Percentiles rank a stretch among this genome's conserved stretches.
phyloP scores from a whole-genome alignment of 2,329 filamentous ascomycete genomes.

The Coniochaeta prunicola region DNA sequence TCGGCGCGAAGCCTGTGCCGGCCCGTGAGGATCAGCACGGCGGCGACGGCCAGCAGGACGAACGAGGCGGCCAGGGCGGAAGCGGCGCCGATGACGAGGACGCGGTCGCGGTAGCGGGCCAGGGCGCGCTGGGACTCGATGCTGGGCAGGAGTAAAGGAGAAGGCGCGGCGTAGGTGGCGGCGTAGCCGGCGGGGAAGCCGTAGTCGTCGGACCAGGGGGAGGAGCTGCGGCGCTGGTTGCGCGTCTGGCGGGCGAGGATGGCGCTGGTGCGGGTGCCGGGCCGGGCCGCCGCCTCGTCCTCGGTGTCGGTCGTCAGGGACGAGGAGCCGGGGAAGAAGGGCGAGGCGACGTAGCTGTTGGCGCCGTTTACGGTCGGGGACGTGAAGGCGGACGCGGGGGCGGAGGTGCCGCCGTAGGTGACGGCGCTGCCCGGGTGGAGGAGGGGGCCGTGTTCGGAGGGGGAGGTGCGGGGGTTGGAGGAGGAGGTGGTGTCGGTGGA shows the following conservation, averaged over 20 bases:
- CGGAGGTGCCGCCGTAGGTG: slow-evolving; percentile 12
- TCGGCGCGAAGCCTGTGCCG: slow-evolving; percentile 60
- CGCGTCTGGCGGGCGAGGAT: slow-evolving; percentile 4
- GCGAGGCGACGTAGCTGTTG: slow-evolving; percentile 15
- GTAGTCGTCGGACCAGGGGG: slow-evolving; percentile 30
- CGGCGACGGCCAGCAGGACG: slow-evolving; percentile 56
- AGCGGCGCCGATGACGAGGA: slow-evolving; percentile 46
- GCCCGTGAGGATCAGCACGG: slow-evolving; percentile 60
- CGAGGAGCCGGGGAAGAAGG: slow-evolving; percentile 18
- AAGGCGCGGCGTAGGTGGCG: slow-evolving; percentile 38
- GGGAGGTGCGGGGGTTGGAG: slow-evolving; percentile 5
- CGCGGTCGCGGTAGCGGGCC: slow-evolving; percentile 41
- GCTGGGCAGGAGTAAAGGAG: slow-evolving; percentile 31
- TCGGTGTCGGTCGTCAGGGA: slow-evolving; percentile 30
- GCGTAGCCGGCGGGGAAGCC: slow-evolving; percentile 44
- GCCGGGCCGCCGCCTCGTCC: slow-evolving; percentile 41
- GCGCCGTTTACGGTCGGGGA: background rate
- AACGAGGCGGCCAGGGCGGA: slow-evolving; percentile 52
- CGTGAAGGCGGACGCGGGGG: background rate
- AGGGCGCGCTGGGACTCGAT: slow-evolving; percentile 40
- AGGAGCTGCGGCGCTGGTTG: slow-evolving; percentile 8
- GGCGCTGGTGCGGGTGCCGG: slow-evolving; percentile 14
- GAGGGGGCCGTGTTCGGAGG: slow-evolving; percentile 16
- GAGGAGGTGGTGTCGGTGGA: background rate
- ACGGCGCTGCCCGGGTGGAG: slow-evolving; percentile 14